Conservation (phyloP, 2,329 filamentous ascomycete species). For the Sporothrix brunneoviolacea region DNA sequence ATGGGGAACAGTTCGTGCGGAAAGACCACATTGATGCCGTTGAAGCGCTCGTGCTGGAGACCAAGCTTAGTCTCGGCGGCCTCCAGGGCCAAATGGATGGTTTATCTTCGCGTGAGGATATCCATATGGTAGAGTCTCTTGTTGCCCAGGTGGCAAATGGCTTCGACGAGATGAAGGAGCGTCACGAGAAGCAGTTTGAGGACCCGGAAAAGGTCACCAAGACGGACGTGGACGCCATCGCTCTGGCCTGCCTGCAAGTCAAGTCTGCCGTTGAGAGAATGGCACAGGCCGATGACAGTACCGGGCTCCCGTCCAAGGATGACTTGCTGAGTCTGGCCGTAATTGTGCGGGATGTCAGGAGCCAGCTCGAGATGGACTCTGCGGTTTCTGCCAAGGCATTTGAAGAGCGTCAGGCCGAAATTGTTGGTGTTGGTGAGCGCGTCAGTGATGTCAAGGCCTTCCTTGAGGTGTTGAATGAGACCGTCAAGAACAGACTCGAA, state of each 20-base stretch:
- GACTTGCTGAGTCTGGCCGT: constrained; percentile 66
- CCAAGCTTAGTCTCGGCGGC: constrained; percentile 62
- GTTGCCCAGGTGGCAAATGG: constrained; percentile 69
- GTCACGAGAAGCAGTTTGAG: constrained; percentile 46
- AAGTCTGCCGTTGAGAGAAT: constrained; percentile 72
- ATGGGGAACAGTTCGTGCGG: constrained; percentile 62
- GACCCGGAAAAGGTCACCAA: constrained; percentile 66
- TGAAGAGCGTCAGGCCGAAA: constrained; percentile 78
- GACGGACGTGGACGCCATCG: constrained; percentile 73
- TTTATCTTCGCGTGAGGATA: constrained; percentile 64
- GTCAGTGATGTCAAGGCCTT: constrained; percentile 63
- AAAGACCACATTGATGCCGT: constrained; percentile 61
- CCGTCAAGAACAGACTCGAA: constrained; percentile 69
- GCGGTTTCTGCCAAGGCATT: constrained; percentile 71
- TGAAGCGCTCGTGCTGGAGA: constrained; percentile 61
- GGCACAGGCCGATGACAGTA: constrained; percentile 58
- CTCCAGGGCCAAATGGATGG: constrained; percentile 24
- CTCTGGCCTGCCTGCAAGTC: constrained; percentile 75
- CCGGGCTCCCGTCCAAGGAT: constrained; percentile 65
- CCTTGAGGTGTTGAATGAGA: constrained; percentile 70
- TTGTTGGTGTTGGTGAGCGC: constrained; percentile 67
- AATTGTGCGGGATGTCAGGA: constrained; percentile 61
- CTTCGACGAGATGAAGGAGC: constrained; percentile 67
- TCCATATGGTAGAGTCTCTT: constrained; percentile 68
- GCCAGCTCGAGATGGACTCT: constrained; percentile 57